Percentiles rank a stretch among this genome's conserved stretches.
phyloP scores from a whole-genome alignment of 805 yeast species.

The Scheffersomyces amazonensis region DNA sequence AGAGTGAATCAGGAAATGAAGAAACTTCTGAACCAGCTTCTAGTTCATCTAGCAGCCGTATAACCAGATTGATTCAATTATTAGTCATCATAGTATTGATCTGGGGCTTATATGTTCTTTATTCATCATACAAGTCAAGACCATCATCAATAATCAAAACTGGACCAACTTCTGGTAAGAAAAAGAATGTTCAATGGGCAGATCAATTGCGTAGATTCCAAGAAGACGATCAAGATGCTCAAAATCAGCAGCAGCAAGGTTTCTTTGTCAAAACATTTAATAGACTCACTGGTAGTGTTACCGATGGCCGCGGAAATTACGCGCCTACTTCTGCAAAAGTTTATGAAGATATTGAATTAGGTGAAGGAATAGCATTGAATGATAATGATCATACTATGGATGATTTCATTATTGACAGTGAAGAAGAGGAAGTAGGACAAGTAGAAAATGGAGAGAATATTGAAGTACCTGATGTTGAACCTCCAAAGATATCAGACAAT shows the following conservation, averaged over 20 bases:
- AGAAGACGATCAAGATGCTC: slow-evolving; percentile 22
- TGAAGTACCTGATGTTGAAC: too few relatives aligned
- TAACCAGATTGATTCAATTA: slow-evolving; percentile 39
- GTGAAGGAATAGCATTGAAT: slow-evolving; percentile 16
- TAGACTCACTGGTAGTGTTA: slow-evolving; percentile 24
- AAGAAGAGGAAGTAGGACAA: slow-evolving; percentile 34
- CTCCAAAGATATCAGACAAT: not conserved
- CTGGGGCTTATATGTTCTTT: slow-evolving; percentile 41
- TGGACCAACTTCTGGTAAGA: slow-evolving; percentile 25
- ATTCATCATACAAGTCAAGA: slow-evolving; percentile 32
- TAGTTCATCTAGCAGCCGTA: slow-evolving; percentile 8
- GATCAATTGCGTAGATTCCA: slow-evolving; percentile 38
- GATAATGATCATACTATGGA: slow-evolving; percentile 16
- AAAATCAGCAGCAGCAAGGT: slow-evolving; percentile 23
- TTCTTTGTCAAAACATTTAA: slow-evolving; percentile 33
- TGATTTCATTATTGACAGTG: slow-evolving; percentile 48
- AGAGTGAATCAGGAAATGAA: not conserved
- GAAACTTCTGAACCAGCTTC: slow-evolving; percentile 1
- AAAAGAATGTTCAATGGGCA: slow-evolving; percentile 49
- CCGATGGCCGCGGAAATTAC: slow-evolving; percentile 23
- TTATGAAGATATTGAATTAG: slow-evolving; percentile 42
- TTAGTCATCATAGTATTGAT: slow-evolving; percentile 33
- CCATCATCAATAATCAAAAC: slow-evolving; percentile 42
- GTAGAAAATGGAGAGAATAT: not conserved
- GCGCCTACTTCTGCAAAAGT: slow-evolving; percentile 17